A percentile compares a stretch with the other conserved stretches of the same genome.
Conservation (phyloP, 106 monocot genomes). For the Dendrobium chrysotoxum region DNA sequence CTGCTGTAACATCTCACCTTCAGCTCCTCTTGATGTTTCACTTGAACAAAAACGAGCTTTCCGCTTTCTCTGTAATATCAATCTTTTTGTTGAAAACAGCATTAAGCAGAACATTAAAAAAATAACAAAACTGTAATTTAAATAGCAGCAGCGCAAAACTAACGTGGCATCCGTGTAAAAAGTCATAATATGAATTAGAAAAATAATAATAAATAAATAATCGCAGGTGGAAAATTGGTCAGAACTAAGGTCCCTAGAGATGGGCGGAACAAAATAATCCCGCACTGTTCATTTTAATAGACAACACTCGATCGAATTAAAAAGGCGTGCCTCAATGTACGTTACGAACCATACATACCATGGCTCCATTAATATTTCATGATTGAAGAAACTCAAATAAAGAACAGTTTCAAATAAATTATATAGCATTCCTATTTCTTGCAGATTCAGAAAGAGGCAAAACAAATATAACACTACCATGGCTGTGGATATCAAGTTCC, state of each 20-base stretch:
- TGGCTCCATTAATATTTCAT: not conserved
- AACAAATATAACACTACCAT: not conserved
- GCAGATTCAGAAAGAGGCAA: not conserved
- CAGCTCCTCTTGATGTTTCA: not conserved
- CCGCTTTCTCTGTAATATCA: constrained; percentile 6
- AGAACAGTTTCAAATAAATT: not conserved
- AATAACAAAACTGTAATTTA: not conserved
- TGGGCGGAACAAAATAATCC: not conserved
- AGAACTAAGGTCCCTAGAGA: not conserved
- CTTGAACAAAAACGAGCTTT: not conserved
- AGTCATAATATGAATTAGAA: not conserved
- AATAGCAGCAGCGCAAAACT: not conserved
- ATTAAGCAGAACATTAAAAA: not conserved
- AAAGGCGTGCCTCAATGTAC: not conserved
- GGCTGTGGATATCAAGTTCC: not conserved
- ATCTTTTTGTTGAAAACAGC: not conserved
- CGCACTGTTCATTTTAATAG: not conserved
- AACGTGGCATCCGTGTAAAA: not conserved
- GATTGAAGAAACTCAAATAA: not conserved
- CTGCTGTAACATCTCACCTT: constrained; percentile 4
- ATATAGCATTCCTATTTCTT: not conserved
- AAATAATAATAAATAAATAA: too few species aligned
- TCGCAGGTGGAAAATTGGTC: not conserved
- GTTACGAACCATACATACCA: not conserved
- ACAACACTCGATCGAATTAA: not conserved